Evolutionary conservation across 1,284 basidiomycete genomes (phyloP).

Genomic region (Ustilago curta): DNA sequence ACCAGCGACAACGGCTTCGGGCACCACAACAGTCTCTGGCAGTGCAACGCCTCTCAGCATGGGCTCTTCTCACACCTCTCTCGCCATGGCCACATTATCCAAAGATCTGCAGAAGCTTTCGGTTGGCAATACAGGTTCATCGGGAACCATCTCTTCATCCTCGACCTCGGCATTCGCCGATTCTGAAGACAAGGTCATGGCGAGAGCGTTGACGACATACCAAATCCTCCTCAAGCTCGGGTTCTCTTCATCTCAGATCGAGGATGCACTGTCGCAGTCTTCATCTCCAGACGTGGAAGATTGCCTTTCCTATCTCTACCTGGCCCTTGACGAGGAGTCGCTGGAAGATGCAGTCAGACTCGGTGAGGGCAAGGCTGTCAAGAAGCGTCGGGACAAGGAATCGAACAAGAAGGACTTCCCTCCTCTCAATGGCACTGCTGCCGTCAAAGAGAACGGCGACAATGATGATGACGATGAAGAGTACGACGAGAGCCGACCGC

Average conservation of each 20-base stretch:
- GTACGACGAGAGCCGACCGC: slow-evolving; percentile 60
- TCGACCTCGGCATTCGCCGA: slow-evolving; percentile 32
- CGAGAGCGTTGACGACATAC: slow-evolving; percentile 81
- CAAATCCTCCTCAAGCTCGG: slow-evolving; percentile 86
- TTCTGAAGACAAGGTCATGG: slow-evolving; percentile 74
- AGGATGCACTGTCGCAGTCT: slow-evolving; percentile 77
- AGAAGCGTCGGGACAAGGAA: slow-evolving; percentile 51
- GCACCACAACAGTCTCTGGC: slow-evolving; percentile 29
- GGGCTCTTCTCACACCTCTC: slow-evolving; percentile 34
- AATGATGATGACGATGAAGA: slow-evolving; percentile 36
- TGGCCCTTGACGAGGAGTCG: slow-evolving; percentile 73
- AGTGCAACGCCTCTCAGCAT: slow-evolving; percentile 41
- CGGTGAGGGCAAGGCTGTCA: slow-evolving; percentile 67
- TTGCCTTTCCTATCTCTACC: slow-evolving; percentile 74
- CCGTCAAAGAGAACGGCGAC: slow-evolving; percentile 24
- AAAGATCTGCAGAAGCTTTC: slow-evolving; percentile 48
- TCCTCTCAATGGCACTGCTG: slow-evolving; percentile 23
- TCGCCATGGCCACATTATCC: slow-evolving; percentile 44
- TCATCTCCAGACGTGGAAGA: slow-evolving; percentile 83
- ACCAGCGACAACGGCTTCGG: slow-evolving; percentile 25
- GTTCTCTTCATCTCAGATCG: slow-evolving; percentile 79
- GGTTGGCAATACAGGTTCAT: slow-evolving; percentile 10
- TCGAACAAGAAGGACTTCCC: slow-evolving; percentile 20
- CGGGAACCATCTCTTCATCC: slow-evolving; percentile 15
- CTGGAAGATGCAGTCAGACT: slow-evolving; percentile 74